Conservation (phyloP, 441 rosid genomes). For the Corymbia calophylla region DNA sequence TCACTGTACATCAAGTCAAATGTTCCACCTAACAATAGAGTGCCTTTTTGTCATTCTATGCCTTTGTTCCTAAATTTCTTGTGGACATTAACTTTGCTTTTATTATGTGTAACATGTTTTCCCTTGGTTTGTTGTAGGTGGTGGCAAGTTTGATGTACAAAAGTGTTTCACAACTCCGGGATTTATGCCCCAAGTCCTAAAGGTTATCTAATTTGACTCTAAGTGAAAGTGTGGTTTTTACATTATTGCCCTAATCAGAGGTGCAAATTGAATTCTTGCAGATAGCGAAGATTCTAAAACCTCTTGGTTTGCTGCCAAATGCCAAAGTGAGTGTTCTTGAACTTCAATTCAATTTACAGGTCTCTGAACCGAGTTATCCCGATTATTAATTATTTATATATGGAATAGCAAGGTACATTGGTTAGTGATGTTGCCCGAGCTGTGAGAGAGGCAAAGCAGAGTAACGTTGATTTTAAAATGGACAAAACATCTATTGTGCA, state of each 20-base stretch:
- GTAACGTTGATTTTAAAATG: constrained; percentile 80
- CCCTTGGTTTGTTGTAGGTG: constrained; percentile 38
- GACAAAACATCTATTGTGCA: constrained; percentile 90
- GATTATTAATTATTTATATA: neutral
- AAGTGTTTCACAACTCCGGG: constrained; percentile 76
- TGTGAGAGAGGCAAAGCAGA: constrained; percentile 72
- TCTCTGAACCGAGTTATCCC: neutral
- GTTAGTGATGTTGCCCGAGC: constrained; percentile 66
- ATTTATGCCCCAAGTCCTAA: constrained; percentile 66
- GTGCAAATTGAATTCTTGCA: constrained; percentile 11
- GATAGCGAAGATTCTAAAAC: constrained; percentile 86
- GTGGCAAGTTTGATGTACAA: constrained; percentile 75
- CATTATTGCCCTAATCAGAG: neutral
- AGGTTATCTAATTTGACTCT: constrained; percentile 33
- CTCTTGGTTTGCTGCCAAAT: constrained; percentile 86
- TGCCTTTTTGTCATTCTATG: neutral
- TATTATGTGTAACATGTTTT: neutral
- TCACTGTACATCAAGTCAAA: neutral
- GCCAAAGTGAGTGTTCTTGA: constrained; percentile 53
- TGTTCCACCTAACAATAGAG: neutral
- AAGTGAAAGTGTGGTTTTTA: neutral
- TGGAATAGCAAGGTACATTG: constrained; percentile 84
- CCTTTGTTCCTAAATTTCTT: neutral
- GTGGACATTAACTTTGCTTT: neutral
- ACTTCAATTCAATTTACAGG: neutral